Conservation (phyloP, 345 rosid species). For the Kandelia obovata region DNA sequence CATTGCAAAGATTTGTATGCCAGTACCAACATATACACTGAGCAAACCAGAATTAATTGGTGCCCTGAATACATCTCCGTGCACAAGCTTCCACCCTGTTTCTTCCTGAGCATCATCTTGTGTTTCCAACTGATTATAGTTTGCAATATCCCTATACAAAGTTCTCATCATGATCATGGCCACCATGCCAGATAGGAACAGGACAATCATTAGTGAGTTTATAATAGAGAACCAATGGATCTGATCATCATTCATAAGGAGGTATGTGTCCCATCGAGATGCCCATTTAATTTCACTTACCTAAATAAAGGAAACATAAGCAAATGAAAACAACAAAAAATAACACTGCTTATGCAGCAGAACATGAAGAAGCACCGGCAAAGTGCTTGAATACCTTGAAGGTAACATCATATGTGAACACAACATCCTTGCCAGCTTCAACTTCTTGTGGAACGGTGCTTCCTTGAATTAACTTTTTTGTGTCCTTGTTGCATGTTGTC, state of each 20-base stretch:
- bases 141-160: conserved; percentile 84
- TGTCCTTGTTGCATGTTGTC: conserved; percentile 86
- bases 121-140: conserved; percentile 92
- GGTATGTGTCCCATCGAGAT: conserved; percentile 98
- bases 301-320: conserved; percentile 25
- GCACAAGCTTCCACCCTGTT: conserved; percentile 98
- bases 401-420: conserved; percentile 89
- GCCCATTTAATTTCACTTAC: conserved; percentile 99
- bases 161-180: conserved; percentile 99
- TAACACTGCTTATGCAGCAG: too few relatives aligned
- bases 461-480: conserved; percentile 80
- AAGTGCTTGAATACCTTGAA: conserved; percentile 52
- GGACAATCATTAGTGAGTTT: conserved; percentile 93
- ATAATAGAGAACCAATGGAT: conserved; percentile 98
- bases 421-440: conserved; percentile 62
- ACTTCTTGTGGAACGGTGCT: conserved; percentile 91
- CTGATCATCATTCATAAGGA: conserved; percentile 97
- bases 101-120: conserved; percentile 99
- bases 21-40: conserved; percentile 91
- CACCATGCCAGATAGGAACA: conserved; percentile 97
- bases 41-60: conserved; percentile 78
- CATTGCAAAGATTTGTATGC: conserved; percentile 90
- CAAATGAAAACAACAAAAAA: background rate
- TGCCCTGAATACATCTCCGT: conserved; percentile 91
- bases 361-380: background rate